Conservation (phyloP, 768 basidiomycete species). For the Filobasidium wieringae region DNA sequence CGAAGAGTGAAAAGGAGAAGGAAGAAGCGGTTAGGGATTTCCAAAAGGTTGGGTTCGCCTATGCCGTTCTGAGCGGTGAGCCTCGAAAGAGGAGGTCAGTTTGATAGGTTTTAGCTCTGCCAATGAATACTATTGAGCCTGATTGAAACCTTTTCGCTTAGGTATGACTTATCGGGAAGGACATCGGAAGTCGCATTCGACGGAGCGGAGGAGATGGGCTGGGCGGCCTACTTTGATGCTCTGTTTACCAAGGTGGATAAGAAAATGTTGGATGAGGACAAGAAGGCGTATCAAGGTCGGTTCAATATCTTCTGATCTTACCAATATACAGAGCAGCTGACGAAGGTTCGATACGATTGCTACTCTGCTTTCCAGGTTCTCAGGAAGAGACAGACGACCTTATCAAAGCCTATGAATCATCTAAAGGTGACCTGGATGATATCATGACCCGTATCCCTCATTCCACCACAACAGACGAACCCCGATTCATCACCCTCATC, state of each 20-base stretch:
- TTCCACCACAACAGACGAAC: constrained; percentile 69
- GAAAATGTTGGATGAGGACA: constrained; percentile 80
- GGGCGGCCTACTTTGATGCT: constrained; percentile 90
- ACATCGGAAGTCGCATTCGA: constrained; percentile 58
- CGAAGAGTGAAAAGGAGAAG: constrained; percentile 50
- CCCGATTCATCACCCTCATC: constrained; percentile 62
- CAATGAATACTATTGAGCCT: background rate
- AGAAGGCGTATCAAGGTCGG: constrained; percentile 82
- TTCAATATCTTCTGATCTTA: background rate
- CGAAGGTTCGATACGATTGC: background rate
- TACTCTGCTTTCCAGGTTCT: constrained; percentile 51
- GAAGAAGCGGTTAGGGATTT: constrained; percentile 65
- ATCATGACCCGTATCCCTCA: constrained; percentile 82
- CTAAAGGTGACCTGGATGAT: constrained; percentile 60
- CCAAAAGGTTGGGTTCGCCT: constrained; percentile 79
- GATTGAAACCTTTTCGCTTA: background rate
- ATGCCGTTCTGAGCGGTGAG: constrained; percentile 71
- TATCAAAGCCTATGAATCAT: constrained; percentile 57
- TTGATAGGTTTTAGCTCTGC: background rate
- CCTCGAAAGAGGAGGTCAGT: constrained; percentile 49
- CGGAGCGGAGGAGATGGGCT: constrained; percentile 66
- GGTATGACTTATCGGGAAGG: constrained; percentile 72
- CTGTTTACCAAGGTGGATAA: constrained; percentile 78
- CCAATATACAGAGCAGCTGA: background rate
- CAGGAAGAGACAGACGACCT: constrained; percentile 73